Conservation (phyloP, 352 stramenopile species). For the Plasmopara viticola region DNA sequence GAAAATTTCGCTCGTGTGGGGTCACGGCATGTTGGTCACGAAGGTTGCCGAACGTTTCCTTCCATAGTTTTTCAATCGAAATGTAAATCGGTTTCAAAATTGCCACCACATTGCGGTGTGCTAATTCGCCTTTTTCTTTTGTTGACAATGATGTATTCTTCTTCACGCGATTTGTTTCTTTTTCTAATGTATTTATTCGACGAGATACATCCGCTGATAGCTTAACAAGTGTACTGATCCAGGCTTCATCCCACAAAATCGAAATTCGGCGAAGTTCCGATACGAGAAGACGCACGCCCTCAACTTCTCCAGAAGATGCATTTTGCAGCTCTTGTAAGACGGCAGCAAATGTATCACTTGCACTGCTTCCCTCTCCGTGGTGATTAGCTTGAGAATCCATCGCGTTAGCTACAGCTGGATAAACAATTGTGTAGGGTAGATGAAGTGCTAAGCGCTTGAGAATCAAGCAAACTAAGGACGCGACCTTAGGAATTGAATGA, state of each 20-base stretch:
- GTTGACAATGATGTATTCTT: conserved; percentile 59
- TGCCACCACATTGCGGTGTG: conserved; percentile 62
- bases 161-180: conserved; percentile 61
- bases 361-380: conserved; percentile 4
- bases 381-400: conserved; percentile 15
- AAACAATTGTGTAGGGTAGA: conserved; percentile 64
- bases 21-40: conserved; percentile 31
- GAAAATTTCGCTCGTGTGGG: conserved; percentile 68
- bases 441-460: conserved; percentile 58
- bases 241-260: conserved; percentile 81
- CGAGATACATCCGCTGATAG: conserved; percentile 65
- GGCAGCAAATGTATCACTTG: conserved; percentile 25
- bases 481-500: conserved; percentile 48
- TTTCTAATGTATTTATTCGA: conserved; percentile 61
- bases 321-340: conserved; percentile 40
- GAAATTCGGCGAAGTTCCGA: conserved; percentile 72
- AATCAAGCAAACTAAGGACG: conserved; percentile 44
- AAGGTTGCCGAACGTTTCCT: conserved; percentile 47
- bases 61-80: conserved; percentile 53
- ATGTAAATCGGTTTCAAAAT: conserved; percentile 82
- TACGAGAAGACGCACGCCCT: conserved; percentile 55
- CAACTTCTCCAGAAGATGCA: conserved; percentile 35
- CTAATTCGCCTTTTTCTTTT: conserved; percentile 59
- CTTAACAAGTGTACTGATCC: conserved; percentile 66
- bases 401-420: conserved; percentile 65